Evolutionary conservation across 345 rosid species (phyloP).

Genomic region (Heritiera fomes): DNA sequence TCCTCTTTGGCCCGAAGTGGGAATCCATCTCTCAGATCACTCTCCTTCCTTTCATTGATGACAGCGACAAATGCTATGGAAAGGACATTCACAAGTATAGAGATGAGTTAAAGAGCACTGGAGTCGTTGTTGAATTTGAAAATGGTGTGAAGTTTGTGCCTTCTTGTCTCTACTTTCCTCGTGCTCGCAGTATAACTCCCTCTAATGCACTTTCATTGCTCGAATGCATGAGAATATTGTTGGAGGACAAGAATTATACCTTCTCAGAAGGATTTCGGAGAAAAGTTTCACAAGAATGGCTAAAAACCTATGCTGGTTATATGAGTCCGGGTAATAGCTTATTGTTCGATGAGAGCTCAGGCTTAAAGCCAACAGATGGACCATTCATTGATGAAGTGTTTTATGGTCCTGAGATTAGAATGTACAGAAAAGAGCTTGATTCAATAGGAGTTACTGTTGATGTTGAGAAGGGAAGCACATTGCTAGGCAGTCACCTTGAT

Average conservation of each 20-base stretch:
- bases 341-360: constrained; percentile 46
- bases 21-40: constrained; percentile 47
- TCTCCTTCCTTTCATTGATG: constrained; percentile 63
- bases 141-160: constrained; percentile 53
- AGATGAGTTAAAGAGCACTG: constrained; percentile 52
- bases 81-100: constrained; percentile 40
- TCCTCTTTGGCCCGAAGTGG: constrained; percentile 61
- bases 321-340: constrained; percentile 48
- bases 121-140: constrained; percentile 40
- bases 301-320: constrained; percentile 61
- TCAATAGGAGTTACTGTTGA: constrained; percentile 51
- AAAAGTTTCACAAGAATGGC: constrained; percentile 48
- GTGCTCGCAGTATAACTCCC: constrained; percentile 31
- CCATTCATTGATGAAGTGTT: constrained; percentile 69
- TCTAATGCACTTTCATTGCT: constrained; percentile 45
- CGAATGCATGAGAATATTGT: constrained; percentile 41
- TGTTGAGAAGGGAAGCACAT: constrained; percentile 24
- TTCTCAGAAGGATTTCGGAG: constrained; percentile 35
- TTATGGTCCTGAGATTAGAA: constrained; percentile 42
- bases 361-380: constrained; percentile 54
- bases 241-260: constrained; percentile 22
- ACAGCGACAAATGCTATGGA: constrained; percentile 47
- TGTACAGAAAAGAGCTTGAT: constrained; percentile 43
- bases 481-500: constrained; percentile 44
- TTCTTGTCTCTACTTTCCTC: constrained; percentile 41